Evolutionary conservation across 1,284 basidiomycete species (phyloP), one percentile per base, ranked within the genome.

Genomic region (Phellopilus nigrolimitatus): DNA sequence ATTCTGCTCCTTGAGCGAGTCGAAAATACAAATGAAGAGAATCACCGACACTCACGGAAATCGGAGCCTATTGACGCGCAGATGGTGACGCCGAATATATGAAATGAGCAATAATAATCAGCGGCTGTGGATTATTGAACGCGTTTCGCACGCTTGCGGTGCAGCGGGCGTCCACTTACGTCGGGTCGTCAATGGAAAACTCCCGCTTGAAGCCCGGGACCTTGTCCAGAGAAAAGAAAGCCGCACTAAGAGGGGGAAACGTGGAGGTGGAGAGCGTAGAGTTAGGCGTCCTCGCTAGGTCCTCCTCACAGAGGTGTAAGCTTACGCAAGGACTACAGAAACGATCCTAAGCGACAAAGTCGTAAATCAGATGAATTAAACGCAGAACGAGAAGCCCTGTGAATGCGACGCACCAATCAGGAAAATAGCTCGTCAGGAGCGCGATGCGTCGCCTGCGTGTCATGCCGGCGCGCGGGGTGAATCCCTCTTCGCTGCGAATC

Each of bases 181-280:
- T 83, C 9, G 82, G 82, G 66, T 97, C 92, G 33, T 75, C 72
- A 10, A 95, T 70, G 0, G 89, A 92, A 68, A 97, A 97, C 50
- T 82, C 78, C 49, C 95, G 74, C 60, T 87, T 80, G 68, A 88
- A 95, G 3, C 95, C 95, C 41, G 84, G 72, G 2, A 92, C 74
- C 21, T 75, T 71, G 62, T 91, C 78, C 13, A 95, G 68, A 6
- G 80, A 74, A 62, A 83, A 81, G 63, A 91, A 85, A 1, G 80
- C 60, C 1, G 71, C 77, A 47, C 89, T 91, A 58, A 40, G 54
- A 4, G 57, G 22, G 30, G 25, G 13, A 9, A 42, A 42, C 6
- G 24, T 6, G 24, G 8, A 42, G n/a, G n/a, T n/a, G 5, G 24
- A 31, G 33, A 15, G 12, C 31, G 13, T 22, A 31, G 15, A 33